Base-by-base conservation (phyloP, 176 grass and related monocot genomes). In the Oryza meridionalis region DNA sequence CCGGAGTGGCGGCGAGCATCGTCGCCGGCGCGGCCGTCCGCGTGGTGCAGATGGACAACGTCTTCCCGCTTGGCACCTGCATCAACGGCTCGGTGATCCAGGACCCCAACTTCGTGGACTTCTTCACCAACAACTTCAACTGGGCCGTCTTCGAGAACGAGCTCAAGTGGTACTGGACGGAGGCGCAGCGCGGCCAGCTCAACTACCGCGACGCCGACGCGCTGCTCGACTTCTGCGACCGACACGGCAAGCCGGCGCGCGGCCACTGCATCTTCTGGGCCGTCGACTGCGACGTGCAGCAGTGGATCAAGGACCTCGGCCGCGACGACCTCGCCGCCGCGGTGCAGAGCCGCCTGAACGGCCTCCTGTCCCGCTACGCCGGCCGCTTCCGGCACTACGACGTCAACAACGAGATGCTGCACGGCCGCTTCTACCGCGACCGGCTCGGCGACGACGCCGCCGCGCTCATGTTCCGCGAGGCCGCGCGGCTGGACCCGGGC, bases 81-180 rank as follows among this genome's bases (percentile, higher is more conserved):
- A 66, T 66, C 63, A 66, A 66, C 26, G 26, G 25, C 26, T 58
- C 53, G 0, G 53, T 58, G 4, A 51, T 84, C 44, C 72, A 42
- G 44, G 49, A 84, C 44, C 72, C 72, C 1, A 14, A 63, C 2
- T 84, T 84, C 72, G 43, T 84, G 2, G 62, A 84, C 62, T 84
- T 76, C 72, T 84, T 84, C 72, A 76, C 62, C 44, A 49, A 65
- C 27, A 70, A 91, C 77, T 91, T 96, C 86, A 85, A 89, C 77
- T 91, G 88, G 90, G 86, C 93, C 0, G 93, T 96, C 17, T 92
- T 96, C 29, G 88, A 87, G 68, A 96, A 96, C 81, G 93, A 96
- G 88, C 93, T 96, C 64, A 96, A 96, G 74, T 96, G 90, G 90
- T 93, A 89, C 90, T 46, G 33, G 65, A 81, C 77, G 11, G 77